Percentiles rank a stretch among this genome's conserved stretches.
Conservation (phyloP, 176 grass and related monocot species). For the Hsuehochloa calcarea region DNA sequence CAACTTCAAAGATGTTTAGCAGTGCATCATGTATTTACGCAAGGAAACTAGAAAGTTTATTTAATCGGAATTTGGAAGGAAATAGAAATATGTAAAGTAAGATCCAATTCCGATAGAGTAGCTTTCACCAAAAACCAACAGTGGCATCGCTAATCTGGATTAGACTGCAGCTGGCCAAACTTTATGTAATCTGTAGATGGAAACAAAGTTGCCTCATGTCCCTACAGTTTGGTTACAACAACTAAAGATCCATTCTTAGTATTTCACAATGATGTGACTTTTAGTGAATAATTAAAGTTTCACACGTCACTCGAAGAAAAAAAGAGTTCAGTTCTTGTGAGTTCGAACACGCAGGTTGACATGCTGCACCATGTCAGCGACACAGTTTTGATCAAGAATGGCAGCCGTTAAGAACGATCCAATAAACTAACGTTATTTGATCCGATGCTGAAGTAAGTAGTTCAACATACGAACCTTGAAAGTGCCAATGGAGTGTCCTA, state of each 20-base stretch:
- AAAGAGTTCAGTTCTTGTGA: background rate
- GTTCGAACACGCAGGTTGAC: background rate
- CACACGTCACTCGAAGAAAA: background rate
- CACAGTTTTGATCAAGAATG: background rate
- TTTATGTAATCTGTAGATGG: slow-evolving; percentile 16
- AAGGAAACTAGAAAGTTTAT: background rate
- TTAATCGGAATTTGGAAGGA: slow-evolving; percentile 17
- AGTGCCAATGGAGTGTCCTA: slow-evolving; percentile 15
- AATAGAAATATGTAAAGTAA: background rate
- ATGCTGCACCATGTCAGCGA: background rate
- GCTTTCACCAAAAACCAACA: background rate
- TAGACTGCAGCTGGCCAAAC: slow-evolving; percentile 27
- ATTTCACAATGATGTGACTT: slow-evolving; percentile 32
- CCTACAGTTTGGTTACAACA: slow-evolving; percentile 21
- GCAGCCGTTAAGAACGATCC: background rate
- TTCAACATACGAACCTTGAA: slow-evolving; percentile 29
- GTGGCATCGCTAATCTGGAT: background rate
- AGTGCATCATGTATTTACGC: background rate
- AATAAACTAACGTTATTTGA: background rate
- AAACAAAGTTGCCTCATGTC: slow-evolving; percentile 18
- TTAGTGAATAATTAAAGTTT: background rate
- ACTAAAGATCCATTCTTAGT: slow-evolving; percentile 30
- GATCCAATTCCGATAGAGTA: background rate
- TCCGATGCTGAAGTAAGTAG: background rate
- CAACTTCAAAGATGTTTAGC: slow-evolving; percentile 11